Conservation (phyloP, 352 stramenopile genomes). For the Phytophthora hybrid region DNA sequence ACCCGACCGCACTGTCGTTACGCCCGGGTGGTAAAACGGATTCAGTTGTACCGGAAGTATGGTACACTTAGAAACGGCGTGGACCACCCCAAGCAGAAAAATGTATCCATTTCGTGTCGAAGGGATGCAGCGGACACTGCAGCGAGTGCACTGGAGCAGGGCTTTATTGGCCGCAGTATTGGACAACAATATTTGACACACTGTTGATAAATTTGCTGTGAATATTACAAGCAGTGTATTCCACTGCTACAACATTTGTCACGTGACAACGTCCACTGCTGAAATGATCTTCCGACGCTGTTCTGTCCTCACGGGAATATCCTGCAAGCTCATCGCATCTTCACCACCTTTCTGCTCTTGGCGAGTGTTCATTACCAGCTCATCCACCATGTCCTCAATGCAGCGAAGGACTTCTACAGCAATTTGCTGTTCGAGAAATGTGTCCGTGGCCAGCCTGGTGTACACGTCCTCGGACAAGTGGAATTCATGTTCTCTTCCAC, state of each 20-base stretch:
- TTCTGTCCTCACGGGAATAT: slow-evolving; percentile 53
- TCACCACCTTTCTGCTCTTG: slow-evolving; percentile 32
- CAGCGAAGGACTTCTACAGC: slow-evolving; percentile 36
- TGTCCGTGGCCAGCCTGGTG: slow-evolving; percentile 22
- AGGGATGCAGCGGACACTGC: slow-evolving; percentile 6
- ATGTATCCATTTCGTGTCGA: not conserved
- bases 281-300: slow-evolving; percentile 39
- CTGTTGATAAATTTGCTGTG: slow-evolving; percentile 44
- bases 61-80: not conserved
- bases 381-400: slow-evolving; percentile 45
- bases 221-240: not conserved
- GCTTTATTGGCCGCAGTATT: slow-evolving; percentile 52
- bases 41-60: not conserved
- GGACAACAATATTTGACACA: slow-evolving; percentile 49
- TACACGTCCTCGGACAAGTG: slow-evolving; percentile 22
- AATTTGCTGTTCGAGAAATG: slow-evolving; percentile 39
- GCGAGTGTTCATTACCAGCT: slow-evolving; percentile 29
- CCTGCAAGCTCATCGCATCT: slow-evolving; percentile 36
- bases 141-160: no score
- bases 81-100: not conserved
- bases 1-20: slow-evolving; percentile 18
- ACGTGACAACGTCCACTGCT: slow-evolving; percentile 10
- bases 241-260: not conserved
- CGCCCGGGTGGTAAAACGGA: slow-evolving; percentile 3
- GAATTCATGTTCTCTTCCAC: not conserved